Evolutionary conservation across 139 green algal genomes (phyloP).

Genomic region (Pleodorina starrii): DNA sequence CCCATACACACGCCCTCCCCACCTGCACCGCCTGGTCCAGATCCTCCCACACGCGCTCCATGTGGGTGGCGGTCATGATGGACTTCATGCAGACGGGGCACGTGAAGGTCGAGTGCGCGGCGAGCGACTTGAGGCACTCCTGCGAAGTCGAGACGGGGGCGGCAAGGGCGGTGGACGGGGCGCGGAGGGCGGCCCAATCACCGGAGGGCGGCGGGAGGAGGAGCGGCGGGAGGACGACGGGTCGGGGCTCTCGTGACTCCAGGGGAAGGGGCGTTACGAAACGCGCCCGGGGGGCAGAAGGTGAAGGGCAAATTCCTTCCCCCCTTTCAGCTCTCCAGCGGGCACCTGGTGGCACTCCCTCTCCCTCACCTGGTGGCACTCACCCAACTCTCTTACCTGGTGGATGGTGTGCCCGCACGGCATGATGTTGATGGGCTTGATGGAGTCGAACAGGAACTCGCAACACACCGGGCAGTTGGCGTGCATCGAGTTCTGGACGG

Average conservation of each 20-base stretch:
- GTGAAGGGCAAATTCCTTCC: no score
- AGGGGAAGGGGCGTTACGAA: no score
- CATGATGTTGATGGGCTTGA: slow-evolving; percentile 89
- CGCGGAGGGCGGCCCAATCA: no score
- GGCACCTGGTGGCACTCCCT: no score
- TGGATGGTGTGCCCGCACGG: slow-evolving; percentile 96
- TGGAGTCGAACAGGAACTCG: slow-evolving; percentile 95
- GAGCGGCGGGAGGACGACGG: no score
- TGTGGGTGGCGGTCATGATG: slow-evolving; percentile 74
- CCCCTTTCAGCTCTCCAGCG: no score
- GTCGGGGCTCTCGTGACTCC: no score
- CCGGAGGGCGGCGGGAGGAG: no score
- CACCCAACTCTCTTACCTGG: slow-evolving; percentile 54
- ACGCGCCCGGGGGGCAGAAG: no score
- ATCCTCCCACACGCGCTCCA: slow-evolving; percentile 68
- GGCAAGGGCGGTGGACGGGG: neutral
- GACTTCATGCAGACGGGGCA: slow-evolving; percentile 83
- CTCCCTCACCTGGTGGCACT: slow-evolving; percentile 73
- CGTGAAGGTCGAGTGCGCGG: slow-evolving; percentile 60
- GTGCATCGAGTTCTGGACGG: slow-evolving; percentile 84
- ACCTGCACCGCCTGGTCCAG: slow-evolving; percentile 67
- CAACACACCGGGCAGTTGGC: slow-evolving; percentile 89
- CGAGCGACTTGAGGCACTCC: slow-evolving; percentile 64
- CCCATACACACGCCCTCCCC: slow-evolving; percentile 62
- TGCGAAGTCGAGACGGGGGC: neutral